Percentiles rank a stretch among this genome's conserved stretches.
These are phyloP conservation scores for Helotiales sp. DNA, from an alignment of 2,329 filamentous ascomycete species.

Conservation along the genomic window DNA sequence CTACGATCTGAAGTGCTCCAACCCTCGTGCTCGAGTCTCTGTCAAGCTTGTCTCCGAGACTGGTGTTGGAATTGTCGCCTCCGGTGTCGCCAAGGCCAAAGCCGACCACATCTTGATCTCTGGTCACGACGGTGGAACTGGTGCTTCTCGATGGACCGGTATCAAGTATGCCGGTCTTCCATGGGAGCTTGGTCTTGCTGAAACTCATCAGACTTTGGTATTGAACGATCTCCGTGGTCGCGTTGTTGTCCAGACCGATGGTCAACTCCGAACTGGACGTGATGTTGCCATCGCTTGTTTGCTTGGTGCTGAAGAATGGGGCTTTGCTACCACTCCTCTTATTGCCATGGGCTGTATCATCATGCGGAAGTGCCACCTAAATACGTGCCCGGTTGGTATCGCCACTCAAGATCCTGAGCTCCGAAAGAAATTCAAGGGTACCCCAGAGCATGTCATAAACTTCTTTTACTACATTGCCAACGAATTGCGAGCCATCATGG, in stretches of 20 bases:
- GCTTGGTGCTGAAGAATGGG: constrained; percentile 97
- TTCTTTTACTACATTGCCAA: constrained; percentile 95
- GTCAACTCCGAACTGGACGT: constrained; percentile 88
- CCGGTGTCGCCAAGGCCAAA: constrained; percentile 96
- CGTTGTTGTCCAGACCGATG: constrained; percentile 95
- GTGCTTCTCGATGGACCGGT: constrained; percentile 96
- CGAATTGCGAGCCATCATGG: constrained; percentile 96
- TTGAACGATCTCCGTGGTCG: constrained; percentile 94
- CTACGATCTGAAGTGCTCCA: constrained; percentile 96
- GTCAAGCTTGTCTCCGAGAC: constrained; percentile 98
- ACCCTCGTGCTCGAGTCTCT: constrained; percentile 87
- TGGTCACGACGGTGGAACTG: constrained; percentile 94
- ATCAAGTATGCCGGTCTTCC: constrained; percentile 98
- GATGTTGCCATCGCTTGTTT: constrained; percentile 94
- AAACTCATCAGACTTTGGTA: constrained; percentile 95
- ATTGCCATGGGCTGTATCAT: constrained; percentile 98
- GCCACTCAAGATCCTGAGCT: constrained; percentile 95
- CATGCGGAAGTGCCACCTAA: constrained; percentile 72
- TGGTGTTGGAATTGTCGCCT: constrained; percentile 95
- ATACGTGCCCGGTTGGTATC: constrained; percentile 90
- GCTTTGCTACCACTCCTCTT: constrained; percentile 90
- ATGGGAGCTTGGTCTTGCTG: constrained; percentile 94
- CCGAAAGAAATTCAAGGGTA: constrained; percentile 90
- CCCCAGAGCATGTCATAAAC: constrained; percentile 96
- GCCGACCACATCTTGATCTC: constrained; percentile 97